Evolutionary conservation across 129 eudicot genomes (phyloP).

Genomic region (Calendula officinalis): DNA sequence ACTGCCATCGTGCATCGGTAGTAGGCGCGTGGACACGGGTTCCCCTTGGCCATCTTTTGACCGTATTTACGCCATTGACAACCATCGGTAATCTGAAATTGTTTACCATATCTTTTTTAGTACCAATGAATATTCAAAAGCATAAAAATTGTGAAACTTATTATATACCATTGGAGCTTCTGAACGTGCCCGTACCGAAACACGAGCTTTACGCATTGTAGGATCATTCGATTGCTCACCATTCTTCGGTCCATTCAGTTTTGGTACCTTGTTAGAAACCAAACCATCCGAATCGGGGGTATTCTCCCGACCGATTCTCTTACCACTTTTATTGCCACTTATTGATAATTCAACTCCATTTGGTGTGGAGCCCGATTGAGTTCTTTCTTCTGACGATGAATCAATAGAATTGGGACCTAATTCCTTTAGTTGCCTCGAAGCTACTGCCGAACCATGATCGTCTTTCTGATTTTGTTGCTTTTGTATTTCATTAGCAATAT

Average conservation of each 20-base stretch:
- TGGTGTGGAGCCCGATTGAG: constrained; percentile 45
- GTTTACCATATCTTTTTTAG: not conserved
- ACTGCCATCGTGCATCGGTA: constrained; percentile 55
- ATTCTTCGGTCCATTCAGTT: constrained; percentile 31
- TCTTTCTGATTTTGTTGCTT: constrained; percentile 44
- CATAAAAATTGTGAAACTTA: not conserved
- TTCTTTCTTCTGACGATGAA: constrained; percentile 63
- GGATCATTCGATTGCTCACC: constrained; percentile 55
- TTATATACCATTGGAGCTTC: constrained; percentile 81
- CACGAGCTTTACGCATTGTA: constrained; percentile 91
- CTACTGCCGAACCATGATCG: constrained; percentile 19
- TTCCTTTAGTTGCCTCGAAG: constrained; percentile 55
- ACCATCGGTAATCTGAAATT: constrained; percentile 43
- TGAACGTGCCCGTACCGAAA: constrained; percentile 83
- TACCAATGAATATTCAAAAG: too few species aligned
- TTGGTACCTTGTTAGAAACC: constrained; percentile 62
- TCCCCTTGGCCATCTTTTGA: constrained; percentile 54
- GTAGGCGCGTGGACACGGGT: constrained; percentile 57
- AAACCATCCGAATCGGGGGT: constrained; percentile 68
- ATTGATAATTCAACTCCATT: constrained; percentile 29
- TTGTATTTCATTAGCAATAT: constrained; percentile 54
- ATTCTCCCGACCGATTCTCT: constrained; percentile 45
- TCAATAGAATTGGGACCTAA: constrained; percentile 35
- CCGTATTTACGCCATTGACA: constrained; percentile 63
- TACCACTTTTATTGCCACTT: constrained; percentile 18